Base-by-base conservation (phyloP, 805 yeast species). In the Millerozyma miso region DNA sequence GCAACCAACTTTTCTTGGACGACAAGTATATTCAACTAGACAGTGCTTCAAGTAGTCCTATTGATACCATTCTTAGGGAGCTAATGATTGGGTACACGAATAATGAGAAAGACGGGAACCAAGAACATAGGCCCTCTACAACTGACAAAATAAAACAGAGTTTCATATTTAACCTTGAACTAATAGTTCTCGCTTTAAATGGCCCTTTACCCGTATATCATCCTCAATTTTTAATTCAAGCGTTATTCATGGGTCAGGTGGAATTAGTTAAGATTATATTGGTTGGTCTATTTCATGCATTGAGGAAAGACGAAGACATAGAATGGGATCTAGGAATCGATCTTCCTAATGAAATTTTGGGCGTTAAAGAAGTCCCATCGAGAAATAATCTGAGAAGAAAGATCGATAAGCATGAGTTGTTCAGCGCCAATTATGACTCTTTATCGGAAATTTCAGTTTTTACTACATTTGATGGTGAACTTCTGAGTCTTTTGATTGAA, bases 151-250 rank as follows among this genome's bases (percentile, higher is more conserved):
- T 48, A n/a, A 40, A 45, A 13, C 47, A 54, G 6, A 53, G 52
- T 33, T 20, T 47, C 4, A 52, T 56, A 3, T 63, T 56, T 45
- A 77, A 74, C 47, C 75, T 90, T 2, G 74, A 86, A 45, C 85
- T 83, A 51, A 69, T 90, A 44, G 85, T 84, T 39, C 69, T 87
- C 13, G 82, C 89, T 3, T 64, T 90, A 42, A 90, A 90, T 63
- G 97, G 97, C 26, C 93, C 95, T 0, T 60, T 91, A 13, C 97
- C 97, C 0, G 65, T 88, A 0, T 90, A 87, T 52, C 97, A 91
- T 55, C 98, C 98, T 0, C 96, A 89, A 59, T 75, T 88, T 41
- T 61, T 90, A 38, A 81, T 88, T 36, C 96, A 90, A 59, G 67
- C 82, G 3, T 59, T 90, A 15, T 81, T 84, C 52, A 75, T 79